Evolutionary conservation across 371 early-diverging fungal species (phyloP), one percentile per base, ranked within the genome.

Genomic region (Coemansia sp.): DNA sequence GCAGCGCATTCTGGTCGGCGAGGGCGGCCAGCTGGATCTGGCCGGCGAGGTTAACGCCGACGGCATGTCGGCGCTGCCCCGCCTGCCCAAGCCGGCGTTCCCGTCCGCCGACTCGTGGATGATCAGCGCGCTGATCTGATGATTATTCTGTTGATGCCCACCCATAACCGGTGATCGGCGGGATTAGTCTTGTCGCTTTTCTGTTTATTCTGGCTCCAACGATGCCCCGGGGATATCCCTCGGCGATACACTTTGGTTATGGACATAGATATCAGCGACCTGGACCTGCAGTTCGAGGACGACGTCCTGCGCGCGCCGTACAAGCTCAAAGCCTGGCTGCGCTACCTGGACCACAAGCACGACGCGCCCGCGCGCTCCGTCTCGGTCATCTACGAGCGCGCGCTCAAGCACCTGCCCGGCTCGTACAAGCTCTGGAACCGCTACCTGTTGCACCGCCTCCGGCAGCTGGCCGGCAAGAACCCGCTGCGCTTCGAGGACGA

Each of bases 361-460:
- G 77, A 66, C 20, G 79, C 81, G 30, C 57, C 81, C 6, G 68
- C 78, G 43, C 75, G 58, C 2, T 63, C 66, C 10, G 79, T 81
- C 34, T 83, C 85, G 49, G 81, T 88, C 40, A 72, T 96, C 1
- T 94, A 86, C 71, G 96, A 96, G 74, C 88, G 98, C 9, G 95
- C 97, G 0, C 74, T 96, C 34, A 82, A 85, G 57, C 85, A 86
- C 52, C 79, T 97, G 2, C 99, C 99, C 1, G 93, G 95, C 2
- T 92, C 92, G 6, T 98, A 95, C 81, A 96, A 95, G 76, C 82
- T 99, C 12, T 99, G 98, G 98, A 94, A 92, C 69, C 72, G 78
- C 39, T 95, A 96, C 68, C 76, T 97, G n/a, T 90, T 90, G 69
- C 74, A 86, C 45, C 86, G 94, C 49, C 76, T 81, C 36, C 53